phyloP scores from a whole-genome alignment of 768 basidiomycete genomes.

The Leccinum pellstonianum region DNA sequence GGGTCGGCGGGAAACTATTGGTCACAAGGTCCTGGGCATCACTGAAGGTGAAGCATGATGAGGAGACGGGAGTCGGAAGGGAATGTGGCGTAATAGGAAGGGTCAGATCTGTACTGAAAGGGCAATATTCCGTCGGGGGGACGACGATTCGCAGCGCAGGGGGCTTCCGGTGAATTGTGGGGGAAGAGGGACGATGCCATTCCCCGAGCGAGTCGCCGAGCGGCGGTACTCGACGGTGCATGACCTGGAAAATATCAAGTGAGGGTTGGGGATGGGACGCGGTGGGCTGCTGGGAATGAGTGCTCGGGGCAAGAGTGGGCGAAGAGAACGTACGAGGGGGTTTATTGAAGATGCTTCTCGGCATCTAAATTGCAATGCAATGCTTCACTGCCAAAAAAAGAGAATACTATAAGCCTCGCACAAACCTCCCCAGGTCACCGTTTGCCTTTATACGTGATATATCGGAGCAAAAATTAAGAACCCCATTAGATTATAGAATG shows the following conservation, averaged over 20 bases:
- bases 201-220: constrained; percentile 17
- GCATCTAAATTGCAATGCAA: constrained; percentile 27
- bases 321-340: constrained; percentile 20
- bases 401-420: background rate
- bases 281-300: background rate
- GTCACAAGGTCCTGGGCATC: constrained; percentile 13
- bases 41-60: constrained; percentile 28
- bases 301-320: background rate
- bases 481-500: constrained; percentile 22
- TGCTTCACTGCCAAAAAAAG: background rate
- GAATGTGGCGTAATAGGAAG: constrained; percentile 29
- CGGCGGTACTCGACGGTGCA: constrained; percentile 13
- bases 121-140: constrained; percentile 35
- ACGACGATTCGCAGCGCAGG: constrained; percentile 31
- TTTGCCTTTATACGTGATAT: constrained; percentile 14
- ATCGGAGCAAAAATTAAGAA: constrained; percentile 16
- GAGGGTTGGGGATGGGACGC: background rate
- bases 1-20: constrained; percentile 12
- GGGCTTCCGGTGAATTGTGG: constrained; percentile 17
- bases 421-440: constrained; percentile 15
- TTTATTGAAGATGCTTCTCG: constrained; percentile 15
- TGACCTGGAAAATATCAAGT: constrained; percentile 9
- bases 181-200: constrained; percentile 1
- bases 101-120: constrained; percentile 33
- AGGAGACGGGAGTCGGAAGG: constrained; percentile 27